These are phyloP conservation scores for Melaleuca quinquenervia DNA, from an alignment of 345 rosid genomes.

Conservation along the genomic window DNA sequence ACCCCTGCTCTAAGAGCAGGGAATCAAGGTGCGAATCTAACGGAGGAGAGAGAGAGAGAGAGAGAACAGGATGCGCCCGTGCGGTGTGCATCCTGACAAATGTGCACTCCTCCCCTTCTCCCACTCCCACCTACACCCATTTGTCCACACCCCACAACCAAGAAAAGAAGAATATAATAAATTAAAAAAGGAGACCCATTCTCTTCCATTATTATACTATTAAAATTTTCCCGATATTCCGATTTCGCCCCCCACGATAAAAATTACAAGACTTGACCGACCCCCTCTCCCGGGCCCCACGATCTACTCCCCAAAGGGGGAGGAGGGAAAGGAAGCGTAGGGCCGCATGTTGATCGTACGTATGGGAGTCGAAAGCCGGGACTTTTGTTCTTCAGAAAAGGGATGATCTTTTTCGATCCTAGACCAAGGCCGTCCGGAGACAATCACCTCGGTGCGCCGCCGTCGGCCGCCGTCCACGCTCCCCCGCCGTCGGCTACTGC, in stretches of 20 bases:
- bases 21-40: no score
- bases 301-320: not conserved
- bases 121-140: not conserved
- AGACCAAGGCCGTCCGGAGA: not conserved
- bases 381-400: not conserved
- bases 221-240: not conserved
- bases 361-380: not conserved
- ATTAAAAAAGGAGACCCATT: not conserved
- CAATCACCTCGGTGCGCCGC: not conserved
- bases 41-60: not conserved
- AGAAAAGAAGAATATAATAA: not conserved
- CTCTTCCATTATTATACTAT: not conserved
- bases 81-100: slow-evolving; percentile 12
- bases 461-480: no score
- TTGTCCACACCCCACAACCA: not conserved
- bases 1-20: no score
- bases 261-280: not conserved
- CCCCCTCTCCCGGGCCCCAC: not conserved
- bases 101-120: not conserved
- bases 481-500: no score
- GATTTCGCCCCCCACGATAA: not conserved
- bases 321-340: not conserved
- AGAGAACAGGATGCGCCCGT: slow-evolving; percentile 17
- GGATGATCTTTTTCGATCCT: not conserved
- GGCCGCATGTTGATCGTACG: not conserved